Base-by-base conservation (phyloP, 1,284 basidiomycete genomes). In the Rhodotorula glutinis region DNA sequence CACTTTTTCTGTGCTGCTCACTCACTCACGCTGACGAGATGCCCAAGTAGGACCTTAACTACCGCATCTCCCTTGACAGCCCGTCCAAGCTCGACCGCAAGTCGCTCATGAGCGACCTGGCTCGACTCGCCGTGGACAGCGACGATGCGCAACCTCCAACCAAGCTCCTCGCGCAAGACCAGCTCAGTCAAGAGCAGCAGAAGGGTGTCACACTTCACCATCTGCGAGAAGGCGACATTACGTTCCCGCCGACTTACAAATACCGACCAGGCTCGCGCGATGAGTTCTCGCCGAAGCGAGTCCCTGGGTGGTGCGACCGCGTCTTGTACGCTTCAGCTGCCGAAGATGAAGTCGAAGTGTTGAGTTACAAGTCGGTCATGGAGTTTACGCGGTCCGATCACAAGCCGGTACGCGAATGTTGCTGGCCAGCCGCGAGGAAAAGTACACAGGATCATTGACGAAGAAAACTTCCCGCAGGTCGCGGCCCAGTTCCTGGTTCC, bases 241-340 rank as follows among this genome's bases (percentile, higher is more conserved):
- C 82, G 65, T 96, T 95, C 82, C 90, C 79, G 81, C 85, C 91
- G 75, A 93, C 88, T 52, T 96, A 95, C 78, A 97, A 97, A 79
- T 92, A 90, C 75, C 77, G 83, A 54, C 82, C 90, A 8, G 91
- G 91, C 13, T 83, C 89, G 74, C 85, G 90, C 16, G 87, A 92
- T 73, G 85, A 84, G 67, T 93, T 91, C 79, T 77, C 85, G 33
- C 49, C 65, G 29, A 90, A 88, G 76, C 86, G 95, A 11, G 82
- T 84, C 10, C 95, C 95, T 0, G 88, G 93, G 27, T 98, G 93
- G 91, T 97, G 94, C 29, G 95, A 98, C 79, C 85, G 95, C 53
- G 86, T 98, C 56, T 81, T 98, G 73, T 96, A 92, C 78, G 84
- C 89, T 3, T 82, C 88, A 74, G 82, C 83, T n/a, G 90, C 91